These are phyloP conservation scores for Lasiodiplodia sp. DNA, from an alignment of 2,329 filamentous ascomycete genomes.

Conservation along the genomic window DNA sequence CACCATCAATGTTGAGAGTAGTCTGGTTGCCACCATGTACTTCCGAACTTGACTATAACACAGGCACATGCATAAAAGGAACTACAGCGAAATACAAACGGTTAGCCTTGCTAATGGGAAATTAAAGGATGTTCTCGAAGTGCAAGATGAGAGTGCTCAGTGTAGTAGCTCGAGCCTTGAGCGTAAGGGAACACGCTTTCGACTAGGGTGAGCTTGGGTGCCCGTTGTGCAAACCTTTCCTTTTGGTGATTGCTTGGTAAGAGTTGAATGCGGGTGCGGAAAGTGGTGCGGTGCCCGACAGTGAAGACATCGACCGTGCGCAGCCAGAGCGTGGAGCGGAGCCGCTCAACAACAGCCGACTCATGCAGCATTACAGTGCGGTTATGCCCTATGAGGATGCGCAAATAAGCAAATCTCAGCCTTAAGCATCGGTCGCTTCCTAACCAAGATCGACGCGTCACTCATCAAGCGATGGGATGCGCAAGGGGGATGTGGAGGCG, in stretches of 20 bases:
- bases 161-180: not conserved
- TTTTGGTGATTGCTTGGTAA: not conserved
- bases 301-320: not conserved
- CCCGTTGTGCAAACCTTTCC: not conserved
- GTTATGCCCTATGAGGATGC: not conserved
- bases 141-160: not conserved
- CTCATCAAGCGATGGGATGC: not conserved
- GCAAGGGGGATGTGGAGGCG: not conserved
- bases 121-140: not conserved
- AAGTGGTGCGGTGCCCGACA: not conserved
- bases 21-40: no score
- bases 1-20: no score
- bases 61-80: not conserved
- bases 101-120: not conserved
- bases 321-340: not conserved
- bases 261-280: not conserved
- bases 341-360: not conserved
- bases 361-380: not conserved
- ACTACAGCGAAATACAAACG: no score
- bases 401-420: not conserved
- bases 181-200: not conserved
- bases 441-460: not conserved
- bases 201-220: not conserved
- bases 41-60: not conserved
- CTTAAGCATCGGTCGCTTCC: not conserved